Conservation (phyloP, 768 basidiomycete species). For the Aureoboletus auriporus region DNA sequence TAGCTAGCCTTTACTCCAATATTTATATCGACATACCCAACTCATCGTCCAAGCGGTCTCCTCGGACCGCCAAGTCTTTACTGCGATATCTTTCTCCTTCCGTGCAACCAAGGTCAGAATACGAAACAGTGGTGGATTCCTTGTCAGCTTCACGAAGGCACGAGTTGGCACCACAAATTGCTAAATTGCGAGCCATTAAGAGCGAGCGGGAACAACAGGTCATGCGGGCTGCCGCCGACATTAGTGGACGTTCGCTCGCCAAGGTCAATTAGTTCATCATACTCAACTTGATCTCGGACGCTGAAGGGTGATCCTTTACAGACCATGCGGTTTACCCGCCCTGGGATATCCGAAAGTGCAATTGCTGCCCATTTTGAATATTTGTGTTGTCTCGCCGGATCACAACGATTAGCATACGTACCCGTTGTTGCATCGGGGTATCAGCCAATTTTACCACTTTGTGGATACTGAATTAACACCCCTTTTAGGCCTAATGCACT, state of each 20-base stretch:
- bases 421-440: conserved; percentile 96
- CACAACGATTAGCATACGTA: conserved; percentile 91
- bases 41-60: conserved; percentile 35
- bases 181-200: conserved; percentile 73
- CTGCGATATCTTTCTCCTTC: conserved; percentile 45
- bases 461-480: not conserved
- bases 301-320: conserved; percentile 22
- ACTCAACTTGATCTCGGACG: too few relatives aligned
- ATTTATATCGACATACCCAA: conserved; percentile 51
- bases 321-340: conserved; percentile 78
- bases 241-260: conserved; percentile 82
- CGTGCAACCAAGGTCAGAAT: conserved; percentile 36
- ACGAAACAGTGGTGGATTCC: conserved; percentile 52
- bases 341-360: conserved; percentile 54
- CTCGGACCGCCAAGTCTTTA: conserved; percentile 47
- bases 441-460: conserved; percentile 3
- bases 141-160: conserved; percentile 43
- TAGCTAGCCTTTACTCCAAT: conserved; percentile 45
- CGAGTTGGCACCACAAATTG: conserved; percentile 65
- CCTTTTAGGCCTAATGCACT: conserved; percentile 71
- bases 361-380: conserved; percentile 90
- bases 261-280: conserved; percentile 47
- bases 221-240: conserved; percentile 83
- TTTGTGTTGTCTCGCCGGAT: conserved; percentile 70
- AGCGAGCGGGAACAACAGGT: conserved; percentile 69